Base-by-base conservation (phyloP, 345 rosid species). In the Toxicodendron radicans region DNA sequence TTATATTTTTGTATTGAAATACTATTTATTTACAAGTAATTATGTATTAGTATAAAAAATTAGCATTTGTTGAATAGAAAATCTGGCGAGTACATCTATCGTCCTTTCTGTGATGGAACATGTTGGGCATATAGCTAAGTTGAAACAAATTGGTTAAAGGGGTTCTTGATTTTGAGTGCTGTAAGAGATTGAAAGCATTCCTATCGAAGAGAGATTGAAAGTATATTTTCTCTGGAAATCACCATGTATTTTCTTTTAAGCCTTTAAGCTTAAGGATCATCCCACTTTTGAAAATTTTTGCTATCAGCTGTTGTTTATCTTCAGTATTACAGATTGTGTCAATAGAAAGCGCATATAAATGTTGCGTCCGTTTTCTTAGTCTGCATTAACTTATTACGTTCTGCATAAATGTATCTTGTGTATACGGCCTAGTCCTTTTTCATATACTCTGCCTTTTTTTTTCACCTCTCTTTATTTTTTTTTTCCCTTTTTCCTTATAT, bases 1-100 rank as follows among this genome's bases (percentile, higher is more conserved):
- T 35, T 63, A 17, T 33, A 53, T 38, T 64, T 9, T 8, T 7
- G 14, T 23, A 21, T 65, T 46, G 14, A 48, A 65, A 7, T 72
- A 27, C 46, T 18, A 6, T 59, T 7, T 45, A 24, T 58, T 59
- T 27, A 8, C n/a, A 58, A 45, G 65, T 71, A 61, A 72, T 72
- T 7, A 33, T 30, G 58, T 62, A 5, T 13, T 53, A 21, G 17
- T 16, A 38, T n/a, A n/a, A 54, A n/a, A 20, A 12, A 69, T 33
- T 38, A 41, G 52, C 21, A 41, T 57, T 38, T 41, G n/a, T 43
- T 23, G 30, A 41, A 5, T 7, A 35, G 8, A 70, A 69, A 38
- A 41, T 46, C 2, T 5, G 10, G 20, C 10, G 6, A 30, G 17
- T 7, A 65, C 12, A 65, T 16, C 53, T 45, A 43, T 64, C n/a